phyloP scores from a whole-genome alignment of 2,329 filamentous ascomycete genomes.

The Raffaelea arxii region DNA sequence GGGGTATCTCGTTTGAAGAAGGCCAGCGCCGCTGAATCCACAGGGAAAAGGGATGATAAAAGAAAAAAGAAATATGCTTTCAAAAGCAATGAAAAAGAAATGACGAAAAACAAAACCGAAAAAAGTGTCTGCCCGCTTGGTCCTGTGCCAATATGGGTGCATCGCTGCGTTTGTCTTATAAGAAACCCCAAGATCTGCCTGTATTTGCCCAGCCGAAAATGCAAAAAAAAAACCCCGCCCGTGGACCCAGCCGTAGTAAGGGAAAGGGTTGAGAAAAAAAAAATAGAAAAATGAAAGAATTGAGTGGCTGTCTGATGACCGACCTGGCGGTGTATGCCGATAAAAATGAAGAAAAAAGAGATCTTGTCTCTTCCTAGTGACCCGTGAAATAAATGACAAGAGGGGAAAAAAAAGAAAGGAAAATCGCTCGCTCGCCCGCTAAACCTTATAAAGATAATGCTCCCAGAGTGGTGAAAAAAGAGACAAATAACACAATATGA shows the following conservation, averaged over 20 bases:
- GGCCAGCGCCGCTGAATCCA: slow-evolving; percentile 7
- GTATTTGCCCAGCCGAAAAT: slow-evolving; percentile 44
- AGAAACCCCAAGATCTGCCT: slow-evolving; percentile 30
- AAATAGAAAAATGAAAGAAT: slow-evolving; percentile 5
- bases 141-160: slow-evolving; percentile 10
- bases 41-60: slow-evolving; percentile 19
- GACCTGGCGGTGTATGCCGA: slow-evolving; percentile 37
- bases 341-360: no score
- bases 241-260: slow-evolving; percentile 46
- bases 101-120: slow-evolving; percentile 11
- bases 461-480: slow-evolving; percentile 11
- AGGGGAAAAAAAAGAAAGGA: slow-evolving; percentile 22
- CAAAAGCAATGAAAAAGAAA: slow-evolving; percentile 11
- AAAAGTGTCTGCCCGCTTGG: slow-evolving; percentile 5
- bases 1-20: slow-evolving; percentile 13
- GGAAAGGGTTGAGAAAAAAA: slow-evolving; percentile 22
- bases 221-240: slow-evolving; percentile 42
- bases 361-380: slow-evolving; percentile 16
- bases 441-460: slow-evolving; percentile 15
- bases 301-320: slow-evolving; percentile 28
- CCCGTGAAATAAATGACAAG: slow-evolving; percentile 22
- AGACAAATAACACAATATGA: neutral
- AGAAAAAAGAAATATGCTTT: slow-evolving; percentile 12
- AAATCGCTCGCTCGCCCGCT: slow-evolving; percentile 33
- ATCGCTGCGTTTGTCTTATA: slow-evolving; percentile 15